phyloP scores from a whole-genome alignment of 2,329 filamentous ascomycete species.

The Botrytis aclada region DNA sequence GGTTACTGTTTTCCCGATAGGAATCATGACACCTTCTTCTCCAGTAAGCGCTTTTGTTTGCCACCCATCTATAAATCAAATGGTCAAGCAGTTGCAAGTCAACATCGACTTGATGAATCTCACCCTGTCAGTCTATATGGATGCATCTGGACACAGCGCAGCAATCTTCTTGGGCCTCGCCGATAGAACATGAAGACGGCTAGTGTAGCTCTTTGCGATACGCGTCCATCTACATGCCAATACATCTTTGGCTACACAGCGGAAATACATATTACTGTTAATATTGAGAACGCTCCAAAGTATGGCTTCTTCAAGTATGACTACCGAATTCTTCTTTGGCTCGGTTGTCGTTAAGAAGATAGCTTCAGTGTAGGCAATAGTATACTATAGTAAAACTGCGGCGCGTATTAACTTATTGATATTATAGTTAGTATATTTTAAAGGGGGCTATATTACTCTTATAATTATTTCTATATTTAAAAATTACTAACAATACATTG shows the following conservation, averaged over 20 bases:
- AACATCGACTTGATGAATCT: conserved; percentile 16
- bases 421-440: too few species aligned
- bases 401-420: too few species aligned
- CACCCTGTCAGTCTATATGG: conserved; percentile 10
- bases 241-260: not conserved
- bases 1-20: not conserved
- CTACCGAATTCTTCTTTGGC: not conserved
- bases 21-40: too few species aligned
- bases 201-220: not conserved
- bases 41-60: not conserved
- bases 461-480: too few species aligned
- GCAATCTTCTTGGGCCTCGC: conserved; percentile 51
- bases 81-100: not conserved
- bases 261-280: not conserved
- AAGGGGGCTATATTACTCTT: too few species aligned
- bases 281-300: conserved; percentile 12
- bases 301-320: not conserved
- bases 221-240: not conserved
- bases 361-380: too few species aligned
- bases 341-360: not conserved
- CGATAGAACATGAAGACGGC: conserved; percentile 48
- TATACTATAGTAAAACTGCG: too few species aligned
- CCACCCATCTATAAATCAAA: too few species aligned
- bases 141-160: conserved; percentile 52
- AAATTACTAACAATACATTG: too few species aligned